Base-by-base conservation (phyloP, 2,329 filamentous ascomycete genomes). In the Trichophyton equinum region DNA sequence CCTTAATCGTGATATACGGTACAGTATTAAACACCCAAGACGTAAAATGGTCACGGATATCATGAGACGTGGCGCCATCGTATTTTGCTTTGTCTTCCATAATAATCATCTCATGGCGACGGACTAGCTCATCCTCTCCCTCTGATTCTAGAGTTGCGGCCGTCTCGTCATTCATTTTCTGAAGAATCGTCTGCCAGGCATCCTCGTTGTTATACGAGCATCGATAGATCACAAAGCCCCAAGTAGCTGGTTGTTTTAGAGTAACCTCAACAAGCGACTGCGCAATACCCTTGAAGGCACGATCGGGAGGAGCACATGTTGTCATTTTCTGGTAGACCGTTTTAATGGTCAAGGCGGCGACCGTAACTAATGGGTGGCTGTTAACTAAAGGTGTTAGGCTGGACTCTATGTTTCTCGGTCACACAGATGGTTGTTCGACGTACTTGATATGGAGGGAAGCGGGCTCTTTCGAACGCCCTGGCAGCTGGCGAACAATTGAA, bases 141-240 rank as follows among this genome's bases (percentile, higher is more conserved):
- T 51, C 30, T 20, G 11, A 38, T 38, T 57, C 27, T 38, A 38
- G 15, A 33, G 27, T 36, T 56, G 44, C 38, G 36, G 27, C 22
- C n/a, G 60, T 59, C 33, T 44, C 49, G 18, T 55, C 15, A 4
- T 59, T 27, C n/a, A 65, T 59, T 13, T 61, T 51, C 38, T 63
- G 53, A 38, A 65, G 57, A 55, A 64, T 63, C 62, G 58, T 27
- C 25, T 65, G 59, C 64, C 63, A 65, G 30, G 61, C 58, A 36
- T 60, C 49, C 25, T 65, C 62, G 59, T 64, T 57, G 38, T 38
- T 44, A 49, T 64, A 66, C 7, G 61, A 61, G 49, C 63, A 65
- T 33, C 63, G 64, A 49, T 64, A 66, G 20, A 65, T 46, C 36
- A 62, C 60, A 58, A 65, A 66, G 6, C 64, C 64, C 64, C 62